A percentile compares a stretch with the other conserved stretches of the same genome.
These are phyloP conservation scores for Penicillium sp. DNA, from an alignment of 2,329 filamentous ascomycete species.

Conservation along the genomic window DNA sequence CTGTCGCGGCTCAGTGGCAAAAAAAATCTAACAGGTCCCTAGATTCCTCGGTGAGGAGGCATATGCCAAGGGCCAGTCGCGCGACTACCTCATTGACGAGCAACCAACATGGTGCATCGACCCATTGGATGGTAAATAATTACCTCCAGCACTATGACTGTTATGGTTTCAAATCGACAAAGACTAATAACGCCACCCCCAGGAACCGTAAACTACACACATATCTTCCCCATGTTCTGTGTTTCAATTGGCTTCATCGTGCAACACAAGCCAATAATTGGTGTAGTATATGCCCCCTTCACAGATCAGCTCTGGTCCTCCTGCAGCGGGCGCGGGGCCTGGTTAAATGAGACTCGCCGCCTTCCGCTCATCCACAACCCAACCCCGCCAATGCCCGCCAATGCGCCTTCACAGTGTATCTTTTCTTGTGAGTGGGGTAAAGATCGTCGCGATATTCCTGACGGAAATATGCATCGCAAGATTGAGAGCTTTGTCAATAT, in stretches of 20 bases:
- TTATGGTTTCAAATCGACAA: background rate
- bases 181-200: background rate
- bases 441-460: slow-evolving; percentile 63
- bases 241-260: slow-evolving; percentile 71
- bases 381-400: slow-evolving; percentile 60
- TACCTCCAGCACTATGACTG: too few relatives aligned
- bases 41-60: slow-evolving; percentile 77
- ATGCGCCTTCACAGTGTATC: slow-evolving; percentile 66
- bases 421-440: slow-evolving; percentile 80
- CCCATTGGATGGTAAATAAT: slow-evolving; percentile 62
- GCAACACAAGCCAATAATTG: slow-evolving; percentile 60
- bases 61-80: slow-evolving; percentile 66
- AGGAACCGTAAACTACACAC: slow-evolving; percentile 75
- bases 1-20: background rate
- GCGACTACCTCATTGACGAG: slow-evolving; percentile 64
- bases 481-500: slow-evolving; percentile 73
- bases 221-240: slow-evolving; percentile 78
- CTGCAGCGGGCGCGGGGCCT: slow-evolving; percentile 64
- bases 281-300: slow-evolving; percentile 71
- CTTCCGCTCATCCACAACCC: slow-evolving; percentile 64
- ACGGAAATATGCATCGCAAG: slow-evolving; percentile 69
- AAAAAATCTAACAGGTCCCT: slow-evolving; percentile 2
- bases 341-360: slow-evolving; percentile 62
- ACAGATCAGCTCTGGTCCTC: slow-evolving; percentile 68
- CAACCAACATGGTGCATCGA: slow-evolving; percentile 73